Evolutionary conservation across 2,329 filamentous ascomycete species (phyloP).

Genomic region (Botryotinia convoluta): DNA sequence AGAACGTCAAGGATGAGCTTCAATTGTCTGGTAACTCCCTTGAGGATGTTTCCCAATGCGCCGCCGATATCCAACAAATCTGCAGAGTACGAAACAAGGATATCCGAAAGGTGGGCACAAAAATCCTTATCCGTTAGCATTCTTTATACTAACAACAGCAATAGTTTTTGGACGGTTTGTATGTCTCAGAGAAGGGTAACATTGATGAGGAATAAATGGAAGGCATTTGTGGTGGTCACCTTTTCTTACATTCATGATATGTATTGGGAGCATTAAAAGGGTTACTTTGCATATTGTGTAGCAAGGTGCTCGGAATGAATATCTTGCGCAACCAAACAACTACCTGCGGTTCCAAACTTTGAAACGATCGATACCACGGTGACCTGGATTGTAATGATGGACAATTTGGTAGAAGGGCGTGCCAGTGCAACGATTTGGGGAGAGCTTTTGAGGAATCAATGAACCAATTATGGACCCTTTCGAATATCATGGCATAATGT

Average conservation of each 20-base stretch:
- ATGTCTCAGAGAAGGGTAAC: slow-evolving; percentile 99
- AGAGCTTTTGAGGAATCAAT: slow-evolving; percentile 8
- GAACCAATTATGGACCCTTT: slow-evolving; percentile 14
- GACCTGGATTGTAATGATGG: slow-evolving; percentile 11
- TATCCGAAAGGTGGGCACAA: slow-evolving; percentile 85
- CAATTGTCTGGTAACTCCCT: slow-evolving; percentile 90
- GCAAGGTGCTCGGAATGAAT: slow-evolving; percentile 38
- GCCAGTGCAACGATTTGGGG: slow-evolving; percentile 12
- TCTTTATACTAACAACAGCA: neutral
- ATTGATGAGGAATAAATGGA: slow-evolving; percentile 61
- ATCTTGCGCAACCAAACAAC: slow-evolving; percentile 31
- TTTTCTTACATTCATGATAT: slow-evolving; percentile 30
- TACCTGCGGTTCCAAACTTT: slow-evolving; percentile 13
- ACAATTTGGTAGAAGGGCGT: slow-evolving; percentile 8
- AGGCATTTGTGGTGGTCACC: slow-evolving; percentile 26
- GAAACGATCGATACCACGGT: slow-evolving; percentile 14
- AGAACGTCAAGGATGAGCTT: slow-evolving; percentile 97
- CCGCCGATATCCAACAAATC: slow-evolving; percentile 99
- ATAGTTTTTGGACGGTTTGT: slow-evolving; percentile 99
- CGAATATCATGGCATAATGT: neutral
- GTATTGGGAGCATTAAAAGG: slow-evolving; percentile 28
- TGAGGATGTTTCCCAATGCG: slow-evolving; percentile 95
- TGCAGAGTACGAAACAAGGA: slow-evolving; percentile 99
- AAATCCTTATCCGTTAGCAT: neutral
- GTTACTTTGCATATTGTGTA: slow-evolving; percentile 39